Evolutionary conservation across 2,329 filamentous ascomycete genomes (phyloP), one percentile per base, ranked within the genome.

Genomic region (Colletotrichum karsti): DNA sequence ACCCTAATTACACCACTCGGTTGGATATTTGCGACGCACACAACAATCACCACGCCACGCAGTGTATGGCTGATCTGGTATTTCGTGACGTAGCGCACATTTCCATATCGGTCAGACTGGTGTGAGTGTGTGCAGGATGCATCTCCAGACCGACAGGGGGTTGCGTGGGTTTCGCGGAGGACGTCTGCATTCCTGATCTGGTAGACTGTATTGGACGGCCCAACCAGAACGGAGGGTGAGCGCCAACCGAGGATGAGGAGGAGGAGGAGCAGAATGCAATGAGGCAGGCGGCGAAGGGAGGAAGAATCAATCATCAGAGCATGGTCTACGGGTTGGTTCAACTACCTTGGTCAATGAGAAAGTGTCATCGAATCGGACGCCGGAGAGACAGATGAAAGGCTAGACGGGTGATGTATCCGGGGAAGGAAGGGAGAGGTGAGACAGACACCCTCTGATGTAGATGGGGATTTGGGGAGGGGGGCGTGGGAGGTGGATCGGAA

Each of bases 71-170:
- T 44, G 18, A 48, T 18, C 8, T 48, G 22, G 10, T 20, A 12
- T 18, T 18, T 22, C 28, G 28, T 58, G 64, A 67, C 50, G 66
- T 56, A 51, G 35, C 53, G 55, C 15, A n/a, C 53, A 50, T 67
- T 58, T 58, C 69, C 41, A 63, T 55, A 64, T 71, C 59, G 28
- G 44, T 44, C 24, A 41, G 44, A 46, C 44, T 53, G 41, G 48
- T 12, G 69, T 62, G 53, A 55, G 56, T 67, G 64, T 66, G 60
- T 69, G 62, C 51, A 62, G 50, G 66, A 39, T 60, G 57, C 53
- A 55, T 64, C 58, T 64, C n/a, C 51, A 46, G 64, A 35, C 64
- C n/a, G 59, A 58, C 64, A 67, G 64, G 64, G n/a, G 64, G 63
- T 51, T 24, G 13, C 12, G 46, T 26, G 46, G 64, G 59, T 42